A percentile compares a stretch with the other conserved stretches of the same genome.
Evolutionary conservation across 768 basidiomycete species (phyloP).

Genomic region (Gloeopeniophorella convolvens): DNA sequence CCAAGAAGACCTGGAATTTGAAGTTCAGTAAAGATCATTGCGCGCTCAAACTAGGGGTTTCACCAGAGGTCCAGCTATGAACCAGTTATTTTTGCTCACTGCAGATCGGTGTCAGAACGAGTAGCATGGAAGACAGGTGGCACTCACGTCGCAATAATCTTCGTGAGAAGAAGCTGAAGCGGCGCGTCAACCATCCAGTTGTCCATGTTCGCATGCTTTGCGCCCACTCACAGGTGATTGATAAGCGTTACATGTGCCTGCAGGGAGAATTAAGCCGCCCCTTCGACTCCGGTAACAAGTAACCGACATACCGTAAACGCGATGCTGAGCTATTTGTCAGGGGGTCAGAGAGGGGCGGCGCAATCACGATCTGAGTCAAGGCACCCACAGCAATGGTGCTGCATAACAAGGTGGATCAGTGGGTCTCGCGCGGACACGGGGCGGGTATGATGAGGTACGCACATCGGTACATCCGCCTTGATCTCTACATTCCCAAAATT

Average conservation of each 20-base stretch:
- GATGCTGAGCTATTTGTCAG: conserved; percentile 15
- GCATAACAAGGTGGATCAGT: neutral
- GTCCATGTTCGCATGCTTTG: neutral
- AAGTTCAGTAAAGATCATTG: neutral
- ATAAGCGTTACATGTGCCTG: conserved; percentile 14
- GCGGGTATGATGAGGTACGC: neutral
- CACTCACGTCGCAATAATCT: conserved; percentile 13
- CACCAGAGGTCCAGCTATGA: conserved; percentile 13
- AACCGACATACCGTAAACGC: conserved; percentile 15
- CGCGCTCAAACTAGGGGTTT: neutral
- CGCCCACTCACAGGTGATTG: conserved; percentile 15
- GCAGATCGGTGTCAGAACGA: neutral
- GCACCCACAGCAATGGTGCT: conserved; percentile 16
- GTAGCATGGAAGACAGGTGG: neutral
- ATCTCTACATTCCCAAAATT: conserved; percentile 14
- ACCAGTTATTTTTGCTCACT: conserved; percentile 22
- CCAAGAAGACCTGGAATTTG: conserved; percentile 3
- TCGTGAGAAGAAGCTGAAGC: conserved; percentile 14
- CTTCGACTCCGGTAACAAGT: neutral
- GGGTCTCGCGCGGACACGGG: no score
- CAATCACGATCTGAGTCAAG: neutral
- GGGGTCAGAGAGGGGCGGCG: neutral
- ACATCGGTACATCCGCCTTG: conserved; percentile 9
- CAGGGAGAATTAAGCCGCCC: neutral
- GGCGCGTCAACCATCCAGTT: neutral